Percentiles rank a stretch among this genome's conserved stretches.
Conservation (phyloP, 2,329 filamentous ascomycete genomes). For the Ceratocystis lukuohia region DNA sequence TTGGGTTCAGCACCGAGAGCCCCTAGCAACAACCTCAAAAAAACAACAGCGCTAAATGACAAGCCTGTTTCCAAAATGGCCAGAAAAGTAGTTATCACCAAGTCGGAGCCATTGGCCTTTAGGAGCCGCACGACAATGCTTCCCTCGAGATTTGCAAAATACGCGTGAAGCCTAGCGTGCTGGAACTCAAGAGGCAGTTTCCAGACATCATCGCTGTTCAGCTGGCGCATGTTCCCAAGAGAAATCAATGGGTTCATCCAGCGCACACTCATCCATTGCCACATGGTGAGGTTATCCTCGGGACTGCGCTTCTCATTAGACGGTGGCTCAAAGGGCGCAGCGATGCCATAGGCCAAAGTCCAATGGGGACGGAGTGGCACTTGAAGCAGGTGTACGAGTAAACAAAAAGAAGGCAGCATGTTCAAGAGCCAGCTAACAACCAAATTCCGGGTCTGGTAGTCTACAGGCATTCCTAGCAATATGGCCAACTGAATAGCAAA, state of each 20-base stretch:
- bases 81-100: conserved; percentile 53
- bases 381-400: conserved; percentile 41
- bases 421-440: conserved; percentile 24
- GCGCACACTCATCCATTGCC: conserved; percentile 72
- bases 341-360: conserved; percentile 43
- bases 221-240: conserved; percentile 47
- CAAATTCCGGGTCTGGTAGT: conserved; percentile 20
- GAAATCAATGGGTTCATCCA: conserved; percentile 69
- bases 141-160: conserved; percentile 60
- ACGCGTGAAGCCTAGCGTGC: conserved; percentile 58
- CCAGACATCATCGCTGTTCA: conserved; percentile 75
- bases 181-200: conserved; percentile 67
- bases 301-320: conserved; percentile 45
- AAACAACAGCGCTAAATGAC: conserved; percentile 48
- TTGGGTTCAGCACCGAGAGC: conserved; percentile 11
- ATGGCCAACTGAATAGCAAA: conserved; percentile 24
- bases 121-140: conserved; percentile 58
- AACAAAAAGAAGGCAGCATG: conserved; percentile 32
- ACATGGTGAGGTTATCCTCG: conserved; percentile 66
- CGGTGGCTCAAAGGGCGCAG: conserved; percentile 32
- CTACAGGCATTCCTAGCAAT: conserved; percentile 22
- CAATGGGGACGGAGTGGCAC: conserved; percentile 58
- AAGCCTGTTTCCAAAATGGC: conserved; percentile 46
- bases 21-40: conserved; percentile 55
- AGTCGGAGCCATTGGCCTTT: conserved; percentile 64